phyloP scores from a whole-genome alignment of 1,139 yeast genomes.

The Scheffersomyces titani region DNA sequence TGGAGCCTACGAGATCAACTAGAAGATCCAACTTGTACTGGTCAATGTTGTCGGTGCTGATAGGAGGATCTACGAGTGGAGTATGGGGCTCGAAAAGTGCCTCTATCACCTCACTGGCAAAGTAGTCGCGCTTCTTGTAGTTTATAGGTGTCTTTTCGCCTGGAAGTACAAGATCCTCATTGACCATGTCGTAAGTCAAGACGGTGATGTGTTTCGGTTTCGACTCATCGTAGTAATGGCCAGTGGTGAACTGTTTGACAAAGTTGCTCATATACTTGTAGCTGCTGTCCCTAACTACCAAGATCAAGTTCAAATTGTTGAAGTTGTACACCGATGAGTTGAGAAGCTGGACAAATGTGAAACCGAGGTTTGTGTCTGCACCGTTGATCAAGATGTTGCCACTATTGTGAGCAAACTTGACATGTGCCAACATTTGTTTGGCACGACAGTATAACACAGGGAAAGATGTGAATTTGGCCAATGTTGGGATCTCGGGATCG shows the following conservation, averaged over 20 bases:
- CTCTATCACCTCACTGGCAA: constrained; percentile 42
- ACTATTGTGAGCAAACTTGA: constrained; percentile 15
- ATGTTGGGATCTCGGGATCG: constrained; percentile 10
- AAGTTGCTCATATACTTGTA: constrained; percentile 23
- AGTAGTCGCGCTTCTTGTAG: constrained; percentile 42
- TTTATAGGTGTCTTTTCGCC: constrained; percentile 37
- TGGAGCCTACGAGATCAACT: constrained; percentile 44
- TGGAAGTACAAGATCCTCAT: constrained; percentile 37
- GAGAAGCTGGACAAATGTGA: constrained; percentile 36
- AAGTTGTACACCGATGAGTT: constrained; percentile 25
- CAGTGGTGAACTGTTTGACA: constrained; percentile 20
- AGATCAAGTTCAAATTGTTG: constrained; percentile 28
- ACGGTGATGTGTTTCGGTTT: constrained; percentile 22
- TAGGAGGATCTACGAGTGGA: constrained; percentile 18
- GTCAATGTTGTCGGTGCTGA: constrained; percentile 23
- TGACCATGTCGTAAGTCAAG: constrained; percentile 36
- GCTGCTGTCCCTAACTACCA: constrained; percentile 33
- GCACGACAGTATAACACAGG: constrained; percentile 43
- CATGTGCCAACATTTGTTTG: constrained; percentile 36
- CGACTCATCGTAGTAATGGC: constrained; percentile 23
- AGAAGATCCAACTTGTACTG: constrained; percentile 38
- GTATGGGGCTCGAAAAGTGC: constrained; percentile 28
- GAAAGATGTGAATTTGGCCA: constrained; percentile 38
- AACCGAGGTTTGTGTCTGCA: constrained; percentile 44
- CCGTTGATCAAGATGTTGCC: constrained; percentile 44